phyloP scores from a whole-genome alignment of 768 basidiomycete species.

The Melanogaster broomeanus region DNA sequence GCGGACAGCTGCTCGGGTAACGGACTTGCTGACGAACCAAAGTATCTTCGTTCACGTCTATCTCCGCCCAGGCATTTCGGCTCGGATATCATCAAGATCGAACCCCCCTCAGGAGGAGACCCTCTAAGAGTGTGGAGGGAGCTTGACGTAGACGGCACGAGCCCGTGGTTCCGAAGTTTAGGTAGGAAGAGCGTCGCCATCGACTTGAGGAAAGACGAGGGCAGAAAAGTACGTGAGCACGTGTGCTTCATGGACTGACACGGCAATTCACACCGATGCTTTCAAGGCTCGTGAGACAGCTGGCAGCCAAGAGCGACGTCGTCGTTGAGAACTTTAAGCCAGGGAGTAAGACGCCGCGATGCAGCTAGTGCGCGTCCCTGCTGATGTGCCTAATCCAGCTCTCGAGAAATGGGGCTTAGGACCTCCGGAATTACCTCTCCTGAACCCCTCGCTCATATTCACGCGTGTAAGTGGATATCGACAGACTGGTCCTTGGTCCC shows the following conservation, averaged over 20 bases:
- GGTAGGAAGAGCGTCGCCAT: constrained; percentile 70
- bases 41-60: neutral
- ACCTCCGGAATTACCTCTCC: constrained; percentile 57
- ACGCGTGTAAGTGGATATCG: constrained; percentile 84
- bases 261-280: neutral
- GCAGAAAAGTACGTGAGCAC: constrained; percentile 44
- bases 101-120: constrained; percentile 63
- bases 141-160: constrained; percentile 67
- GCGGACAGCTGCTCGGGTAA: constrained; percentile 70
- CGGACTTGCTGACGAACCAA: constrained; percentile 6
- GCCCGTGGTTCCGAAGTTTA: constrained; percentile 75
- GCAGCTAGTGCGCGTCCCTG: neutral
- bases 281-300: constrained; percentile 56
- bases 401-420: constrained; percentile 72
- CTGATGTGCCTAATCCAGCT: constrained; percentile 37
- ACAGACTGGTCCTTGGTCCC: constrained; percentile 74
- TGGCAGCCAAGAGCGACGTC: constrained; percentile 67
- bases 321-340: constrained; percentile 75
- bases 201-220: constrained; percentile 59
- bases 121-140: constrained; percentile 73
- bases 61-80: constrained; percentile 56
- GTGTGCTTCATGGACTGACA: neutral
- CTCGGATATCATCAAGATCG: constrained; percentile 73
- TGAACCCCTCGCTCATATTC: constrained; percentile 86
- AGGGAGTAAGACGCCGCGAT: constrained; percentile 50